Conservation (phyloP, 768 basidiomycete species). For the Clitopilus passeckerianus region DNA sequence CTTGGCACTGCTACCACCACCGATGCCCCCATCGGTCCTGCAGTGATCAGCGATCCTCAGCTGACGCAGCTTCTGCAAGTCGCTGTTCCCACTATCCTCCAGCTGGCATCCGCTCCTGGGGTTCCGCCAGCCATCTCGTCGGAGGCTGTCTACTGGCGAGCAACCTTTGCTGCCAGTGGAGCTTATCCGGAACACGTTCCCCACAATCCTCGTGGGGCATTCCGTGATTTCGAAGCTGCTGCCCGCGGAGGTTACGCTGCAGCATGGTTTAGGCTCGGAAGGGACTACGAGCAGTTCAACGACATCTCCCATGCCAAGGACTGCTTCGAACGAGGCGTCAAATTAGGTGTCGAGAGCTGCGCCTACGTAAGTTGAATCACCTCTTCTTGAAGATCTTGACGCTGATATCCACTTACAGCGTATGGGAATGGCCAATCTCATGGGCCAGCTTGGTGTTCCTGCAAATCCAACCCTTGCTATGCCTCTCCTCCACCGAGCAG, state of each 20-base stretch:
- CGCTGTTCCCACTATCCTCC: constrained; percentile 63
- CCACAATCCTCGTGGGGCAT: constrained; percentile 73
- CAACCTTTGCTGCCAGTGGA: constrained; percentile 69
- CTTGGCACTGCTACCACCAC: constrained; percentile 25
- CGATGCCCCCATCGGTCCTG: constrained; percentile 47
- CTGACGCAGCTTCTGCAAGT: constrained; percentile 56
- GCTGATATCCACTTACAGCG: constrained; percentile 42
- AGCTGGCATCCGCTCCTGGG: constrained; percentile 36
- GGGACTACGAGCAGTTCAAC: constrained; percentile 88
- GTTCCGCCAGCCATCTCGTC: constrained; percentile 41
- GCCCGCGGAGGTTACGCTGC: constrained; percentile 70
- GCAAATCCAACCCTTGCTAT: constrained; percentile 53
- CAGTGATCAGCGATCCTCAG: constrained; percentile 51
- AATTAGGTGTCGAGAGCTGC: constrained; percentile 71
- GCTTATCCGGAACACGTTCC: constrained; percentile 59
- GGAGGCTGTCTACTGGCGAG: constrained; percentile 75
- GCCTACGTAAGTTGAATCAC: constrained; percentile 56
- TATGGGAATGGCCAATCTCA: constrained; percentile 87
- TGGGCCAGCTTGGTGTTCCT: constrained; percentile 76
- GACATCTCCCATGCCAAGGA: constrained; percentile 71
- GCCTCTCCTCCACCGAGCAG: constrained; percentile 72
- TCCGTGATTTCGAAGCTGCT: constrained; percentile 84
- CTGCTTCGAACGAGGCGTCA: constrained; percentile 83
- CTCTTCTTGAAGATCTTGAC: constrained; percentile 4
- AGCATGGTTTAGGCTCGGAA: constrained; percentile 91